Conservation (phyloP, 768 basidiomycete genomes). For the Collybiopsis confluens region DNA sequence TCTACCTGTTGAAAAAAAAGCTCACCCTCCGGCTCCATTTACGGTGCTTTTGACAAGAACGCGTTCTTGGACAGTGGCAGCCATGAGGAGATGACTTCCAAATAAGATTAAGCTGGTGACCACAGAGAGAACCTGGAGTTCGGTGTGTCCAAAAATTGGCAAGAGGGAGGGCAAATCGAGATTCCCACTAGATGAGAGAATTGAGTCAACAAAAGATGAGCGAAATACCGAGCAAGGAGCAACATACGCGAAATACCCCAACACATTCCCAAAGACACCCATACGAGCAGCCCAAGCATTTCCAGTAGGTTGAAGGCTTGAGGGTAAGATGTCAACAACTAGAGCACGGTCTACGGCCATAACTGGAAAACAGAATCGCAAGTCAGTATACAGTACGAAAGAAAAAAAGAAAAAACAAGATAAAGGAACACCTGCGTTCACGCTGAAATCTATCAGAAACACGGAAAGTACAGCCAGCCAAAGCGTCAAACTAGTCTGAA, state of each 20-base stretch:
- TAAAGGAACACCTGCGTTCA: constrained; percentile 42
- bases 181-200: too few relatives aligned
- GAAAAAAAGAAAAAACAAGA: constrained; percentile 1
- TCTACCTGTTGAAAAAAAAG: constrained; percentile 5
- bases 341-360: constrained; percentile 89
- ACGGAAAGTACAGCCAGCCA: constrained; percentile 72
- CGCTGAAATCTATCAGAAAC: constrained; percentile 63
- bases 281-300: constrained; percentile 98
- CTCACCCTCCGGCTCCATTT: constrained; percentile 12
- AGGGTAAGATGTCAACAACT: constrained; percentile 79
- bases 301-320: constrained; percentile 70
- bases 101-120: constrained; percentile 69
- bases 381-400: neutral
- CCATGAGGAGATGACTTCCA: constrained; percentile 58
- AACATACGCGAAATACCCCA: constrained; percentile 87
- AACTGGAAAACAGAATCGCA: constrained; percentile 35
- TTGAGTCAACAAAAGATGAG: too few relatives aligned
- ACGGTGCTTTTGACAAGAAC: constrained; percentile 45
- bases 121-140: constrained; percentile 78
- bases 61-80: constrained; percentile 64
- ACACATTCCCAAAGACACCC: constrained; percentile 80
- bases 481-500: constrained; percentile 51
- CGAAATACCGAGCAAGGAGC: too few relatives aligned
- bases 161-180: constrained; percentile 66
- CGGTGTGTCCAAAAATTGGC: constrained; percentile 73